Percentiles rank a stretch among this genome's conserved stretches.
phyloP scores from a whole-genome alignment of 495 filamentous ascomycete genomes.

The Pseudomonodictys pantanalensis region DNA sequence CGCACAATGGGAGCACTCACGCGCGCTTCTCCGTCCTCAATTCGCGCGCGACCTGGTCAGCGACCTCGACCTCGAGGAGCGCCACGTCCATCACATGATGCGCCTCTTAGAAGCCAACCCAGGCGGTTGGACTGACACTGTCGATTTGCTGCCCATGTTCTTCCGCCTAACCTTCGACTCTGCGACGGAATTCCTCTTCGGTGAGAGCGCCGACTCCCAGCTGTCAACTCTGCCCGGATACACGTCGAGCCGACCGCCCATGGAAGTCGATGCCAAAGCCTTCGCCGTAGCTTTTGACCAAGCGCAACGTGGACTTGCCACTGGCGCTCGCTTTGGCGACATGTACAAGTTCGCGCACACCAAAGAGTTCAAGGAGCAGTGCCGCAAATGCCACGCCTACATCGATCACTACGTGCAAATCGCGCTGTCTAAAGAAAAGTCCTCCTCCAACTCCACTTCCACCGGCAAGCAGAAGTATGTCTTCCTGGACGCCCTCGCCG shows the following conservation, averaged over 20 bases:
- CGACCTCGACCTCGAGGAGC: slow-evolving; percentile 77
- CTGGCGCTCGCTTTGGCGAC: slow-evolving; percentile 28
- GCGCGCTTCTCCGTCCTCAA: slow-evolving; percentile 77
- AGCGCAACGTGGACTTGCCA: slow-evolving; percentile 25
- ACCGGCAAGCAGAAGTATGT: slow-evolving; percentile 52
- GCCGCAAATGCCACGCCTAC: slow-evolving; percentile 50
- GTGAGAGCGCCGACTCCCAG: slow-evolving; percentile 64
- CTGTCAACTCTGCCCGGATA: slow-evolving; percentile 28
- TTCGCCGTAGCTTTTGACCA: slow-evolving; percentile 37
- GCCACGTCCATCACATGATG: slow-evolving; percentile 54
- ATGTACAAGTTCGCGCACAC: slow-evolving; percentile 56
- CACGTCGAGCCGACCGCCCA: background rate
- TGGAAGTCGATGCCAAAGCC: slow-evolving; percentile 14
- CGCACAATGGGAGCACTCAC: slow-evolving; percentile 67
- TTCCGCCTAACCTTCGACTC: slow-evolving; percentile 81
- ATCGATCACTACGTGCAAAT: slow-evolving; percentile 74
- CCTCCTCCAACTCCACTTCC: slow-evolving; percentile 53
- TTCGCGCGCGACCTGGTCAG: slow-evolving; percentile 78
- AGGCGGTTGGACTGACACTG: slow-evolving; percentile 45
- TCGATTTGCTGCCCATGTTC: slow-evolving; percentile 70
- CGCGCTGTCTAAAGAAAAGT: slow-evolving; percentile 63
- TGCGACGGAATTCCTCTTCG: slow-evolving; percentile 84
- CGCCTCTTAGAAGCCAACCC: slow-evolving; percentile 14
- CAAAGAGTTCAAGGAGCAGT: slow-evolving; percentile 55
- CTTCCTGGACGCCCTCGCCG: slow-evolving; percentile 75